phyloP scores from a whole-genome alignment of 192 early-diverging fungal species.

The Coemansia nantahalensis region DNA sequence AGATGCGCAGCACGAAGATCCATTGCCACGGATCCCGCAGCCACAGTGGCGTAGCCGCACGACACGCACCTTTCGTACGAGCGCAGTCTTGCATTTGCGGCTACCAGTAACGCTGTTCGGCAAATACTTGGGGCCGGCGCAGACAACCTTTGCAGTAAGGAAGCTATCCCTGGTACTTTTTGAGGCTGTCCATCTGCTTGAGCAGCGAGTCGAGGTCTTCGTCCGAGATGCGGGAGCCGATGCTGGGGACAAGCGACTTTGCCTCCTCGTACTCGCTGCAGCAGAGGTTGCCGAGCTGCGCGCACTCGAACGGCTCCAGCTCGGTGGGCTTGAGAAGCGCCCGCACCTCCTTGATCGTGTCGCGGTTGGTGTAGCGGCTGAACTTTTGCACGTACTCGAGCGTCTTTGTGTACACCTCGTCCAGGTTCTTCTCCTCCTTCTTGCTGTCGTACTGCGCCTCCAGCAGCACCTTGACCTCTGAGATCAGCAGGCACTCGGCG shows the following conservation, averaged over 20 bases:
- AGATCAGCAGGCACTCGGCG: conserved; percentile 68
- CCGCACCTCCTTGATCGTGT: conserved; percentile 83
- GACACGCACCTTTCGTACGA: too few relatives aligned
- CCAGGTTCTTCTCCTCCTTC: conserved; percentile 54
- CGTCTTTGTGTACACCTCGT: conserved; percentile 73
- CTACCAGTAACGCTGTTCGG: too few relatives aligned
- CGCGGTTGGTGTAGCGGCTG: conserved; percentile 78
- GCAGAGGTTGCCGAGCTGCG: conserved; percentile 88
- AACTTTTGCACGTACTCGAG: conserved; percentile 84
- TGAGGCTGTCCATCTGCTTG: conserved; percentile 78
- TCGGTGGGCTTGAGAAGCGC: conserved; percentile 24
- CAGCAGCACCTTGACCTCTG: conserved; percentile 69
- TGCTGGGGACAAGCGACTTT: conserved; percentile 85
- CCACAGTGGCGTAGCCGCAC: too few relatives aligned
- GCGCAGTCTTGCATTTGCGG: too few relatives aligned
- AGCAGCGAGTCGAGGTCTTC: conserved; percentile 72
- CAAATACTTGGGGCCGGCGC: too few relatives aligned
- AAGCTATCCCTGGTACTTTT: conserved; percentile 69
- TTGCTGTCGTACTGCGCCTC: conserved; percentile 63
- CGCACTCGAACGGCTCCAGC: conserved; percentile 82
- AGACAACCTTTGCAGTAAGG: too few relatives aligned
- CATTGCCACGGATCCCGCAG: too few relatives aligned
- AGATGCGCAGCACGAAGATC: too few relatives aligned
- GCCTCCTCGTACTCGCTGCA: conserved; percentile 92
- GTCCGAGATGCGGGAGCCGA: conserved; percentile 72